Conservation (phyloP, 768 basidiomycete genomes). For the Candolleomyces aberdarensis region DNA sequence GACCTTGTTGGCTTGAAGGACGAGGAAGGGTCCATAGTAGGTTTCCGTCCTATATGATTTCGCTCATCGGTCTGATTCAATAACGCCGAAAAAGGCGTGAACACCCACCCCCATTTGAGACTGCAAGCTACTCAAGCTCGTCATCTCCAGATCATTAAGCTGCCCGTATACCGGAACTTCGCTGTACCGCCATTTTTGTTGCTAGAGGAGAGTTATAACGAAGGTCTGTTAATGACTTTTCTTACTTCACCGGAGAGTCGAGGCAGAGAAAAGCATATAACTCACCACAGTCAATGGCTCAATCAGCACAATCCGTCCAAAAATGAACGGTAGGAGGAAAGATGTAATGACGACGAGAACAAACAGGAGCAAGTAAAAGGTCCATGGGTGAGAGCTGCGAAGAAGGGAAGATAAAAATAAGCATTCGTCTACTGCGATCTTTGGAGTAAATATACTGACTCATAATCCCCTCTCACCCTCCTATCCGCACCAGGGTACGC, state of each 20-base stretch:
- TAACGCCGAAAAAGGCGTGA: too few relatives aligned
- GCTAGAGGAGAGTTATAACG: not conserved
- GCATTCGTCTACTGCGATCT: too few relatives aligned
- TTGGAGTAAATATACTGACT: constrained; percentile 24
- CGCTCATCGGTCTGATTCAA: too few relatives aligned
- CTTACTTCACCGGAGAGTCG: too few relatives aligned
- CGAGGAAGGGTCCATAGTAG: not conserved
- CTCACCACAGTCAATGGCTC: constrained; percentile 25
- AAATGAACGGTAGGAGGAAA: constrained; percentile 29
- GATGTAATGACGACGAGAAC: constrained; percentile 27
- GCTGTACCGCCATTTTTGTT: constrained; percentile 20
- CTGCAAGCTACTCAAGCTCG: constrained; percentile 23
- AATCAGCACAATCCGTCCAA: constrained; percentile 36
- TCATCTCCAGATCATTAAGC: constrained; percentile 30
- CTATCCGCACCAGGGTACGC: constrained; percentile 31
- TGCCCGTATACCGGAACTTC: constrained; percentile 35
- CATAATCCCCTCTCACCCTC: constrained; percentile 28
- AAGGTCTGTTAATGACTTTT: not conserved
- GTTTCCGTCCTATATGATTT: too few relatives aligned
- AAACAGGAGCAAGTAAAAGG: constrained; percentile 33
- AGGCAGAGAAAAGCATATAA: not conserved
- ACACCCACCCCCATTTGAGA: constrained; percentile 17
- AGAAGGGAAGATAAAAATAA: not conserved
- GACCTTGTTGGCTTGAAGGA: constrained; percentile 17
- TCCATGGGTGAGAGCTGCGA: constrained; percentile 34